Percentiles rank a stretch among this genome's conserved stretches.
These are phyloP conservation scores for Jackrogersella multiformis DNA, from an alignment of 495 filamentous ascomycete species.

Conservation along the genomic window DNA sequence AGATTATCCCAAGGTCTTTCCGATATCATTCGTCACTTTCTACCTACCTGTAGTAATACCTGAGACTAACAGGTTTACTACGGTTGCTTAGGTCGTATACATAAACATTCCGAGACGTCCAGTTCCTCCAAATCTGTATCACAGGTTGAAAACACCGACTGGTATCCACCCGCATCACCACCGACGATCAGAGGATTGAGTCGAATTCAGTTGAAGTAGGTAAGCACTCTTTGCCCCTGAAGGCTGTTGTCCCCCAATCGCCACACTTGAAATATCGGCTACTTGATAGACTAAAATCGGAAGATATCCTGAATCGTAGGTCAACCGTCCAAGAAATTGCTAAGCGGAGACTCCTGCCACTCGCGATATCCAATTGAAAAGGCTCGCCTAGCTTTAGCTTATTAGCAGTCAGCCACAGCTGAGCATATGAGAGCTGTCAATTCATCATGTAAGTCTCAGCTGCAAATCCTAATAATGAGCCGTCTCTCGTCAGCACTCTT, in stretches of 20 bases:
- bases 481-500: constrained; percentile 37
- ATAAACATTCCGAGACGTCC: constrained; percentile 30
- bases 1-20: not conserved
- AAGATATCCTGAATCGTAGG: constrained; percentile 26
- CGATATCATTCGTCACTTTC: constrained; percentile 2
- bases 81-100: constrained; percentile 12
- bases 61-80: not conserved
- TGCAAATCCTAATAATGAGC: constrained; percentile 24
- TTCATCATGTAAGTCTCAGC: constrained; percentile 33
- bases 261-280: constrained; percentile 13
- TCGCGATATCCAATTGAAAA: constrained; percentile 21
- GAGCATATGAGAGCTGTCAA: constrained; percentile 17
- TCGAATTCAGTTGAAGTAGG: constrained; percentile 19
- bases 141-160: constrained; percentile 22
- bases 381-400: constrained; percentile 11
- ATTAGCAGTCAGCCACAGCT: constrained; percentile 29
- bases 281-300: constrained; percentile 25
- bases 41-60: no score
- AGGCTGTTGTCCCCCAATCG: not conserved
- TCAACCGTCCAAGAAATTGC: constrained; percentile 13
- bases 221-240: constrained; percentile 1
- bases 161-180: constrained; percentile 43
- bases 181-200: constrained; percentile 26
- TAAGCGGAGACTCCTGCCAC: constrained; percentile 22
- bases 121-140: constrained; percentile 12